Percentiles rank a stretch among this genome's conserved stretches.
Conservation (phyloP, 345 rosid species). For the Combretum micranthum region DNA sequence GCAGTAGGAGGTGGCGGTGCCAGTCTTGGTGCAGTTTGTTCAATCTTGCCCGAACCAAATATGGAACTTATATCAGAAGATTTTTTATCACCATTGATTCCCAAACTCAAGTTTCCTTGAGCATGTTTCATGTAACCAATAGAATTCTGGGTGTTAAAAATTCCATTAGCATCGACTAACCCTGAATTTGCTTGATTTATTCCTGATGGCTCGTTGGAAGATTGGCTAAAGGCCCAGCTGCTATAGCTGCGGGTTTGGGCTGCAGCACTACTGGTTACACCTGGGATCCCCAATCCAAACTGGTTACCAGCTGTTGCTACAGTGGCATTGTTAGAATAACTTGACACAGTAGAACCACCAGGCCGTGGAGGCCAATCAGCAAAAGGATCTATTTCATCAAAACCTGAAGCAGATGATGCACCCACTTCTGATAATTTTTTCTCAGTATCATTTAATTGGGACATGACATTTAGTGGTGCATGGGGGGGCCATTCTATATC, state of each 20-base stretch:
- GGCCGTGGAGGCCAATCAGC: conserved; percentile 84
- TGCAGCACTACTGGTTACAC: conserved; percentile 16
- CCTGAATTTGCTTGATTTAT: conserved; percentile 31
- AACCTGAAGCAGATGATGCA: conserved; percentile 31
- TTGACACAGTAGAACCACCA: conserved; percentile 24
- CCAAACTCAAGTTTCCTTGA: conserved; percentile 33
- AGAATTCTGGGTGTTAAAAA: conserved; percentile 32
- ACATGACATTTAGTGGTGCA: conserved; percentile 25
- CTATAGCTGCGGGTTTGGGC: conserved; percentile 22
- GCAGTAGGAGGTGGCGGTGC: conserved; percentile 84
- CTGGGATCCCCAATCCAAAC: conserved; percentile 20
- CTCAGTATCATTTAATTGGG: conserved; percentile 24
- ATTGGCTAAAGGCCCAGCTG: conserved; percentile 49
- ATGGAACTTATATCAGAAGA: conserved; percentile 60
- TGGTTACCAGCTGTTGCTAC: conserved; percentile 11
- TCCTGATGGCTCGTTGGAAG: conserved; percentile 32
- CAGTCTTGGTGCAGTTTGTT: conserved; percentile 55
- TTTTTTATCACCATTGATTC: conserved; percentile 39
- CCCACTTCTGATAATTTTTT: conserved; percentile 35
- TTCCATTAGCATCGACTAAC: conserved; percentile 20
- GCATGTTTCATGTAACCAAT: conserved; percentile 47
- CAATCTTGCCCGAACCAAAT: conserved; percentile 56
- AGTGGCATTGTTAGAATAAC: conserved; percentile 37
- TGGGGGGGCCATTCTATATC: conserved; percentile 94
- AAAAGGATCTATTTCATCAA: conserved; percentile 84